A percentile compares a stretch with the other conserved stretches of the same genome.
phyloP scores from a whole-genome alignment of 768 basidiomycete species.

The Boletus sp. region DNA sequence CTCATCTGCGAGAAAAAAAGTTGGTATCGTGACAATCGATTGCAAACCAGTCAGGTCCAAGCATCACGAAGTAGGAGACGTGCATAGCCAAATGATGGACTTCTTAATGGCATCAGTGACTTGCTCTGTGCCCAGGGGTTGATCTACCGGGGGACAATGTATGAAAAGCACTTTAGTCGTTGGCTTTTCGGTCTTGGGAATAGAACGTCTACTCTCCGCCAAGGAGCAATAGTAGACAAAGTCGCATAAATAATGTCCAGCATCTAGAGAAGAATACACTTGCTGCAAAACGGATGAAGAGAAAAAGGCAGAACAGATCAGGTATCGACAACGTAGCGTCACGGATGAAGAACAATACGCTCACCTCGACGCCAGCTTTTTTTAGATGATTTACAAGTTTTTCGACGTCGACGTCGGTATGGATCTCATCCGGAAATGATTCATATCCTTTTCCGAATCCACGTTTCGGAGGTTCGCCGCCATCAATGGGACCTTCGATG shows the following conservation, averaged over 20 bases:
- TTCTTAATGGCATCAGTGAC: conserved; percentile 63
- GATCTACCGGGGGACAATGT: conserved; percentile 66
- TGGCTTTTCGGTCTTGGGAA: conserved; percentile 31
- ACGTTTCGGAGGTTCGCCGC: conserved; percentile 31
- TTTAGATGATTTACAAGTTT: conserved; percentile 37
- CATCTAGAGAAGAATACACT: conserved; percentile 71
- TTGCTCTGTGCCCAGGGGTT: conserved; percentile 61
- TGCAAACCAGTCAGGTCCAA: background rate
- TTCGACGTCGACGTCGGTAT: conserved; percentile 35
- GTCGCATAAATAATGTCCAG: conserved; percentile 74
- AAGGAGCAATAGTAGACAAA: conserved; percentile 76
- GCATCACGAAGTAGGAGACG: conserved; percentile 17
- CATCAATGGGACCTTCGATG: conserved; percentile 24
- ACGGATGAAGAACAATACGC: conserved; percentile 1
- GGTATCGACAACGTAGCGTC: conserved; percentile 1
- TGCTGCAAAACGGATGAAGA: conserved; percentile 37
- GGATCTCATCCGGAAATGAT: conserved; percentile 33
- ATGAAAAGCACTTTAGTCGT: conserved; percentile 55
- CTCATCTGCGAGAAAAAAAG: conserved; percentile 7
- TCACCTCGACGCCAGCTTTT: conserved; percentile 30
- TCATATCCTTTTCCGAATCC: conserved; percentile 38
- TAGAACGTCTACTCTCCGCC: conserved; percentile 55
- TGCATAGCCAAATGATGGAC: conserved; percentile 59
- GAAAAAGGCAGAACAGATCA: background rate
- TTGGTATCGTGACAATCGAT: conserved; percentile 14